Percentiles rank a stretch among this genome's conserved stretches.
phyloP scores from a whole-genome alignment of 345 rosid genomes.

The Syzygium aqueum region DNA sequence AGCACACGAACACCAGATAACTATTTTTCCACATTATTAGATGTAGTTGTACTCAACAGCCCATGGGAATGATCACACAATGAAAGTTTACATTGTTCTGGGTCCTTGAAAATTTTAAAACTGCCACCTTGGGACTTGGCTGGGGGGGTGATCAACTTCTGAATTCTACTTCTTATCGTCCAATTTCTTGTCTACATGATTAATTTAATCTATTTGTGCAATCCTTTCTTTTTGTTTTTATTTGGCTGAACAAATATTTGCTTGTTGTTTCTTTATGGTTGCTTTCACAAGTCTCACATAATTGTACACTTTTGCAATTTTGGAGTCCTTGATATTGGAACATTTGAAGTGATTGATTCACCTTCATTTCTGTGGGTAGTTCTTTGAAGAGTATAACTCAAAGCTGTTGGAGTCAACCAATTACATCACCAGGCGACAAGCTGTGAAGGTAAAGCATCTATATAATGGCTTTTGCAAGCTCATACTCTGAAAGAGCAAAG shows the following conservation, averaged over 20 bases:
- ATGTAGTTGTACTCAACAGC: background rate
- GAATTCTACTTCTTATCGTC: background rate
- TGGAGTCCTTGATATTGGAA: background rate
- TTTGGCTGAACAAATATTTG: background rate
- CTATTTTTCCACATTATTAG: background rate
- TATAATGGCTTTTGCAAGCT: background rate
- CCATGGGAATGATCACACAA: background rate
- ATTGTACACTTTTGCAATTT: background rate
- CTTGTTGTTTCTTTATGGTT: background rate
- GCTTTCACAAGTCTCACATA: background rate
- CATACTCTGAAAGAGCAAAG: background rate
- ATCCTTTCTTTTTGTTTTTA: background rate
- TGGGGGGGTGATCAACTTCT: background rate
- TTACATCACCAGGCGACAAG: conserved; percentile 94
- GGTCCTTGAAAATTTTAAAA: background rate
- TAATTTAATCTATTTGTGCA: background rate
- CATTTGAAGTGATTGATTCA: background rate
- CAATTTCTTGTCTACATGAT: background rate
- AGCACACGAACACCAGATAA: background rate
- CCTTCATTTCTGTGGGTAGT: conserved; percentile 35
- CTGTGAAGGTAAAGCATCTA: conserved; percentile 59
- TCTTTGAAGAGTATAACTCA: conserved; percentile 78
- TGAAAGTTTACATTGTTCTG: background rate
- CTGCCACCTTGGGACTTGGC: background rate
- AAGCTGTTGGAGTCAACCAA: conserved; percentile 88